Conservation (phyloP, 2,329 filamentous ascomycete species). For the Fusarium coicis region DNA sequence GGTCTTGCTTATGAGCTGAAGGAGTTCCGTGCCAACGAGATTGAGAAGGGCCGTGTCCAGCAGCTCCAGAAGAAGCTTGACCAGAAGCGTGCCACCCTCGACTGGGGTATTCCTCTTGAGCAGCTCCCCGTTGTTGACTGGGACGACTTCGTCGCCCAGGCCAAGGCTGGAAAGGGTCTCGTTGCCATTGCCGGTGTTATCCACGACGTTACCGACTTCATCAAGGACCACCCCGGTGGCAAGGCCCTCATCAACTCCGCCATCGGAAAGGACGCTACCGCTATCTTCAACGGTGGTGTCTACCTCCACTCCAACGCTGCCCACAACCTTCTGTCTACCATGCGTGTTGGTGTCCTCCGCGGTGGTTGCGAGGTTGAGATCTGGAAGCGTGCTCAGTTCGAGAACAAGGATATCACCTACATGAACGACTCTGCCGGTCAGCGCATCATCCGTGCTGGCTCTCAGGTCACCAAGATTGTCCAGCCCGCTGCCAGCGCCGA, state of each 20-base stretch:
- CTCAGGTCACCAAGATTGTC: conserved; percentile 84
- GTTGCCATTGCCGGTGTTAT: conserved; percentile 85
- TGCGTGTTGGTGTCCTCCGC: conserved; percentile 87
- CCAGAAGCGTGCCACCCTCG: conserved; percentile 82
- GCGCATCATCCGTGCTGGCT: conserved; percentile 85
- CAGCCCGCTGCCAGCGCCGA: conserved; percentile 85
- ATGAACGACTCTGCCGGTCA: conserved; percentile 84
- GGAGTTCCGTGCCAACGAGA: conserved; percentile 91
- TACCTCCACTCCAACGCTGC: conserved; percentile 92
- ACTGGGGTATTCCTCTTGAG: conserved; percentile 88
- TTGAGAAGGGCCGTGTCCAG: conserved; percentile 90
- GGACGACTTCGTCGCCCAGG: conserved; percentile 84
- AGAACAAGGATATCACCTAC: conserved; percentile 84
- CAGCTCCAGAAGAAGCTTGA: conserved; percentile 94
- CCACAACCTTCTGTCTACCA: conserved; percentile 88
- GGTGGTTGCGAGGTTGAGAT: conserved; percentile 92
- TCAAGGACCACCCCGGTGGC: conserved; percentile 90
- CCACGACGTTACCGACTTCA: conserved; percentile 85
- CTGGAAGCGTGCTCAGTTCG: conserved; percentile 87
- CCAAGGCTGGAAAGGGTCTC: conserved; percentile 79
- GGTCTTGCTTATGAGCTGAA: conserved; percentile 89
- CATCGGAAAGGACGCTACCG: conserved; percentile 87
- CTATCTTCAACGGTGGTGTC: conserved; percentile 91
- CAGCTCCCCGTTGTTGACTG: conserved; percentile 87
- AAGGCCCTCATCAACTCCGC: conserved; percentile 86